phyloP scores from a whole-genome alignment of 345 rosid species.

The Lepidium aucheri region DNA sequence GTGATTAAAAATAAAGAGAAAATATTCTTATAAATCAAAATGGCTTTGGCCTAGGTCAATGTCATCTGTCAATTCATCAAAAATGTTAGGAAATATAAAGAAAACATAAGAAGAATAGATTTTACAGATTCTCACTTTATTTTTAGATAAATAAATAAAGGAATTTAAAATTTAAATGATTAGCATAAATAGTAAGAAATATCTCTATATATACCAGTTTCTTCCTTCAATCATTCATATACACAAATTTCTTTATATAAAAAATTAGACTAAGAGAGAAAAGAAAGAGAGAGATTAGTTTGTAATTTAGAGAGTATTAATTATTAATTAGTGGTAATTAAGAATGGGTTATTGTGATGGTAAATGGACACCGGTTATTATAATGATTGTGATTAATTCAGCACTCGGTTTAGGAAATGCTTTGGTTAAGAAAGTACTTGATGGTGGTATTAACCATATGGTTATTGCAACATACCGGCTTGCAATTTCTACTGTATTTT shows the following conservation, averaged over 20 bases:
- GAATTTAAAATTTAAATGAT: not conserved
- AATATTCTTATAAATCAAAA: not conserved
- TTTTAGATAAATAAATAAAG: not conserved
- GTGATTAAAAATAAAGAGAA: not conserved
- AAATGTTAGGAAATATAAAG: not conserved
- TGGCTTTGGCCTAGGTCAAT: not conserved
- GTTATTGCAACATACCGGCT: slow-evolving; percentile 57
- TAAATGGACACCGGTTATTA: slow-evolving; percentile 44
- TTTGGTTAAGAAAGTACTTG: slow-evolving; percentile 47
- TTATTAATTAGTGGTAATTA: not conserved
- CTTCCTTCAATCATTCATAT: slow-evolving; percentile 5
- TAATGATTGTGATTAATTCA: slow-evolving; percentile 38
- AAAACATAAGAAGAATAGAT: not conserved
- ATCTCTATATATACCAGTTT: slow-evolving; percentile 5
- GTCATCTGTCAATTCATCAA: not conserved
- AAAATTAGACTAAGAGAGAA: too few species aligned
- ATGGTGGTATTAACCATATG: slow-evolving; percentile 47
- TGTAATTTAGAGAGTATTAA: too few species aligned
- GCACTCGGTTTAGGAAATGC: slow-evolving; percentile 42
- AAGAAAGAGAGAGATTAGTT: slow-evolving; percentile 1
- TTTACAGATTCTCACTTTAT: not conserved
- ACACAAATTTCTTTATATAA: not conserved
- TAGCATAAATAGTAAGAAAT: not conserved
- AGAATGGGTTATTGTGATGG: slow-evolving; percentile 28
- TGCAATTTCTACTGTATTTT: slow-evolving; percentile 39